Conservation (phyloP, 352 stramenopile species). For the Pseudoperonospora humuli region DNA sequence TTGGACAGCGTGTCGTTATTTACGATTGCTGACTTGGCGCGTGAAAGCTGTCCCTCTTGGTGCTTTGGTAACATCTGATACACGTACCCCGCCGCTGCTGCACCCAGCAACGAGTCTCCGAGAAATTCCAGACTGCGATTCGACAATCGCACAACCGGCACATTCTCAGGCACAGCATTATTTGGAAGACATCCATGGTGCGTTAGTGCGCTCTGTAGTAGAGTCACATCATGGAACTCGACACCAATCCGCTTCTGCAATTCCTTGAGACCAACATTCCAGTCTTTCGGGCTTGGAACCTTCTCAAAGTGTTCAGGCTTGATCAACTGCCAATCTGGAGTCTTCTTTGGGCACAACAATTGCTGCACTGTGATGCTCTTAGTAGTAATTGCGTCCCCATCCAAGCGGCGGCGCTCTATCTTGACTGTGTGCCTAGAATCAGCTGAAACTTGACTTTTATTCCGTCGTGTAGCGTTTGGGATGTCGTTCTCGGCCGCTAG, state of each 20-base stretch:
- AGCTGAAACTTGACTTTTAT: constrained; percentile 4
- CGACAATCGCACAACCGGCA: constrained; percentile 53
- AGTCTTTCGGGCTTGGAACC: constrained; percentile 35
- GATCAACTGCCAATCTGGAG: constrained; percentile 45
- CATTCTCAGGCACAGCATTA: constrained; percentile 25
- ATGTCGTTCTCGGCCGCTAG: constrained; percentile 14
- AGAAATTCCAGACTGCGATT: constrained; percentile 82
- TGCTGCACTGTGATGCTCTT: constrained; percentile 21
- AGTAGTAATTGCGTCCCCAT: constrained; percentile 24
- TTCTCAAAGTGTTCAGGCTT: constrained; percentile 44
- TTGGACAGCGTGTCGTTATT: constrained; percentile 71
- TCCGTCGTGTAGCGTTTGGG: not conserved
- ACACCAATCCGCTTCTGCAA: constrained; percentile 57
- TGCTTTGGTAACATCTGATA: constrained; percentile 63
- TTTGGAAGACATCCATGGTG: constrained; percentile 63
- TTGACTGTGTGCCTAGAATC: constrained; percentile 8
- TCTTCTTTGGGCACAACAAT: constrained; percentile 28
- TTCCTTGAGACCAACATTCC: constrained; percentile 34
- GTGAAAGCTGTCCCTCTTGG: constrained; percentile 74
- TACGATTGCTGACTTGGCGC: constrained; percentile 55
- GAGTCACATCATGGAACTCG: constrained; percentile 43
- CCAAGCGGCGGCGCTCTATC: constrained; percentile 20
- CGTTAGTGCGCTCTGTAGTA: constrained; percentile 62
- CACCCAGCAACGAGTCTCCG: constrained; percentile 66
- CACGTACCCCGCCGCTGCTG: constrained; percentile 51